These are phyloP conservation scores for Xylogone sp. DNA, from an alignment of 2,329 filamentous ascomycete species.

Conservation along the genomic window DNA sequence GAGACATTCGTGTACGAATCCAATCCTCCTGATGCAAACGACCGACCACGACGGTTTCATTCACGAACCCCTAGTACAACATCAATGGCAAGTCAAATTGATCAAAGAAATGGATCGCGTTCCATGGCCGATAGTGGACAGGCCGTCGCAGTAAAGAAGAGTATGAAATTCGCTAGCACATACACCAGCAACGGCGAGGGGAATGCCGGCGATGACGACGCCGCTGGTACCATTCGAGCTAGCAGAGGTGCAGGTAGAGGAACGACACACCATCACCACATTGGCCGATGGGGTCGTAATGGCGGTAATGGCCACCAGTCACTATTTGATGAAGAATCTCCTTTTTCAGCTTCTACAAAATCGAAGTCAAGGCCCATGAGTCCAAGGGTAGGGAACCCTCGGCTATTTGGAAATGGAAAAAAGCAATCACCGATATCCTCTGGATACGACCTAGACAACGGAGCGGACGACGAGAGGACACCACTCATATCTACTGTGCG, in stretches of 20 bases:
- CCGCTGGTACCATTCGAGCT: conserved; percentile 58
- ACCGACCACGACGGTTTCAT: conserved; percentile 73
- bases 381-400: conserved; percentile 53
- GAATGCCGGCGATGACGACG: conserved; percentile 61
- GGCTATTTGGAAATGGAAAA: conserved; percentile 40
- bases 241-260: conserved; percentile 60
- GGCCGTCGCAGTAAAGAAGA: conserved; percentile 72
- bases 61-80: conserved; percentile 93
- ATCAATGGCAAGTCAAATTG: conserved; percentile 70
- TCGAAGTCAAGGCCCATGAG: conserved; percentile 69
- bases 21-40: conserved; percentile 71
- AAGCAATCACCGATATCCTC: conserved; percentile 60
- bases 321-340: conserved; percentile 72
- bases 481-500: conserved; percentile 68
- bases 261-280: conserved; percentile 73
- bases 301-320: conserved; percentile 65
- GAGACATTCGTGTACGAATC: conserved; percentile 99
- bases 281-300: conserved; percentile 73
- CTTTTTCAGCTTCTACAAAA: conserved; percentile 60
- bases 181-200: conserved; percentile 57
- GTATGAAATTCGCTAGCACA: conserved; percentile 92
- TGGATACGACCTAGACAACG: conserved; percentile 77
- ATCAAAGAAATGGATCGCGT: conserved; percentile 41
- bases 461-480: conserved; percentile 83
- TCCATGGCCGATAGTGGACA: conserved; percentile 66